Conservation (phyloP, 2,329 filamentous ascomycete species). For the Lachnellula arida region DNA sequence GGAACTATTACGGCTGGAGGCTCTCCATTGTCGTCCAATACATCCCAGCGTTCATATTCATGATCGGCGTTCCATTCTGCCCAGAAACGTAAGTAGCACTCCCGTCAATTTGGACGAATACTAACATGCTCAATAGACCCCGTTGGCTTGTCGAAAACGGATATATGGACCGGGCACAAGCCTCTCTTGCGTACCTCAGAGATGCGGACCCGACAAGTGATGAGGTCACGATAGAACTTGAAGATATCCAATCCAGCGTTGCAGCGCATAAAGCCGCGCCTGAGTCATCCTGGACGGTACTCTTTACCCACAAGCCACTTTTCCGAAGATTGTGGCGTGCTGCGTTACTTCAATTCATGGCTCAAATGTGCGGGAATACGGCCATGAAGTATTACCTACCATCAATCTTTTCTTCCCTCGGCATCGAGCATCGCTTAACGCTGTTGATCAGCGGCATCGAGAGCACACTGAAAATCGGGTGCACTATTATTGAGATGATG, state of each 20-base stretch:
- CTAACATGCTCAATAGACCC: conserved; percentile 35
- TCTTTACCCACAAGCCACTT: conserved; percentile 45
- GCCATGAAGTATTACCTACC: conserved; percentile 59
- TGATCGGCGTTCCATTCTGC: conserved; percentile 45
- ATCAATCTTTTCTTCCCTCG: conserved; percentile 46
- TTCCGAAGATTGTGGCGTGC: conserved; percentile 53
- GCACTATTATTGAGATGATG: conserved; percentile 52
- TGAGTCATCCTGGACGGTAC: conserved; percentile 23
- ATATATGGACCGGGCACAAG: conserved; percentile 38
- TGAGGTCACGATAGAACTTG: conserved; percentile 34
- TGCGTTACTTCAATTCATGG: conserved; percentile 54
- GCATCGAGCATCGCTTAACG: conserved; percentile 43
- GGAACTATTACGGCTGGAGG: conserved; percentile 48
- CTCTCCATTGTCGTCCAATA: conserved; percentile 48
- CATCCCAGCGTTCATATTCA: conserved; percentile 47
- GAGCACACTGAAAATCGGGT: conserved; percentile 52
- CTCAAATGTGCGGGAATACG: conserved; percentile 54
- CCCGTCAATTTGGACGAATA: not conserved
- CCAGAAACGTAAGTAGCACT: conserved; percentile 46
- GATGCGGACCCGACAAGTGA: conserved; percentile 38
- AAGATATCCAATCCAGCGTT: conserved; percentile 42
- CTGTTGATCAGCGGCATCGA: conserved; percentile 52
- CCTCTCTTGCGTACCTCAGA: conserved; percentile 45
- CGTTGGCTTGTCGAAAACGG: conserved; percentile 54
- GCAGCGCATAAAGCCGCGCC: conserved; percentile 38